Evolutionary conservation across 169 alveolate genomes (phyloP), one percentile per base, ranked within the genome.

Genomic region (Eimeria maxima): DNA sequence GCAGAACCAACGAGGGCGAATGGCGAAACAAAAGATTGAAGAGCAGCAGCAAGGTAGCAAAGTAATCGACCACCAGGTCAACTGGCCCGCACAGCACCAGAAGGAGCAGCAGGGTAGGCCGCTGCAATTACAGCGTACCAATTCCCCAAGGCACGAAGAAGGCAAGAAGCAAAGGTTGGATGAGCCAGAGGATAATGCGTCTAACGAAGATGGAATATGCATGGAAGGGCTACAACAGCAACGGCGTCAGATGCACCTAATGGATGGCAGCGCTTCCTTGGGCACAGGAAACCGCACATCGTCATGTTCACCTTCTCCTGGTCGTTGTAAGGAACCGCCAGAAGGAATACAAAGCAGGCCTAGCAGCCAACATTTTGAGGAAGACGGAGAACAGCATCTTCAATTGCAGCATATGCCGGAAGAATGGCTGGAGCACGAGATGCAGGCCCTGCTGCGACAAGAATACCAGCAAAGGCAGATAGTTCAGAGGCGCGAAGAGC

Each of bases 401-500:
- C 63, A 33, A 20, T 4, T 80, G 67, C n/a, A 80, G 47, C 65
- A 45, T 73, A 73, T 73, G 50, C 55, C 83, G 83, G 83, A 33
- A 73, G 55, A 38, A 18, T 80, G 89, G 92, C 76, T 84, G 76
- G 57, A 84, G 92, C 92, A 55, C 57, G 76, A 84, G 50, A 47
- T 84, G 78, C 92, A 84, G 92, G 92, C 89, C 27, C 67, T 80
- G 45, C 65, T 80, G 18, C 83, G 92, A 33, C 57, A 84, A 33
- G 92, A 55, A 33, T 55, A 55, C 74, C 78, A 55, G 74, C 92
- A 84, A 38, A 4, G 92, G 92, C 92, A 84, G 53, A 47, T 47
- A 10, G 92, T 84, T 53, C 76, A 84, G 33, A n/a, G 92, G 42
- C 92, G 92, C 16, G 92, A 53, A 20, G 92, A 84, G 76, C 78